Evolutionary conservation across 2,329 filamentous ascomycete genomes (phyloP).

Genomic region (Beauveria bassiana): DNA sequence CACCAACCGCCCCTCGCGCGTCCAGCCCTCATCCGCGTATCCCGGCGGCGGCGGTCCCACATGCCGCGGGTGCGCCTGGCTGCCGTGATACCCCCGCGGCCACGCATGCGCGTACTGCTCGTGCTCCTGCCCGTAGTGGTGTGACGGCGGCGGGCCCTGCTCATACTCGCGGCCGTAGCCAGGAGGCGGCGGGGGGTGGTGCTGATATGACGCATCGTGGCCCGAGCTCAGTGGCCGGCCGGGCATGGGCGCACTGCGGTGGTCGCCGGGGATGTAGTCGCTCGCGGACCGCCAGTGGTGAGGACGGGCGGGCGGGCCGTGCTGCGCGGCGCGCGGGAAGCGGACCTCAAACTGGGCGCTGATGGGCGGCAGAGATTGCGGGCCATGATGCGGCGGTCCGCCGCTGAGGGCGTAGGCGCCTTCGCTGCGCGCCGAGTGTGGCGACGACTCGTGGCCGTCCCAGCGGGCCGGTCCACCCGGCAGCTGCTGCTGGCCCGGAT

Average conservation of each 20-base stretch:
- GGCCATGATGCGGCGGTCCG: background rate
- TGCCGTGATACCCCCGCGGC: background rate
- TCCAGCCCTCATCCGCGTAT: background rate
- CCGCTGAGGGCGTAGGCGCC: background rate
- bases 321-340: background rate
- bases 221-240: slow-evolving; percentile 1
- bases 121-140: background rate
- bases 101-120: slow-evolving; percentile 3
- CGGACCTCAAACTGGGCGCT: slow-evolving; percentile 14
- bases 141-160: background rate
- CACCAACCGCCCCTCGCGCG: background rate
- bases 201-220: background rate
- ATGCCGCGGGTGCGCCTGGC: background rate
- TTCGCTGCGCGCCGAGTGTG: slow-evolving; percentile 7
- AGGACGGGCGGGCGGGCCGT: background rate
- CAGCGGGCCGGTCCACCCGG: background rate
- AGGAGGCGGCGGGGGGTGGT: background rate
- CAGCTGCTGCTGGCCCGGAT: background rate
- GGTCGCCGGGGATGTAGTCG: slow-evolving; percentile 2
- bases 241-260: background rate
- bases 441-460: slow-evolving; percentile 2
- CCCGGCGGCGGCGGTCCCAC: background rate
- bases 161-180: background rate
- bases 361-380: slow-evolving; percentile 18
- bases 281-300: slow-evolving; percentile 9